Percentiles rank a stretch among this genome's conserved stretches.
phyloP scores from a whole-genome alignment of 2,329 filamentous ascomycete genomes.

The Xenoacremonium recifei region DNA sequence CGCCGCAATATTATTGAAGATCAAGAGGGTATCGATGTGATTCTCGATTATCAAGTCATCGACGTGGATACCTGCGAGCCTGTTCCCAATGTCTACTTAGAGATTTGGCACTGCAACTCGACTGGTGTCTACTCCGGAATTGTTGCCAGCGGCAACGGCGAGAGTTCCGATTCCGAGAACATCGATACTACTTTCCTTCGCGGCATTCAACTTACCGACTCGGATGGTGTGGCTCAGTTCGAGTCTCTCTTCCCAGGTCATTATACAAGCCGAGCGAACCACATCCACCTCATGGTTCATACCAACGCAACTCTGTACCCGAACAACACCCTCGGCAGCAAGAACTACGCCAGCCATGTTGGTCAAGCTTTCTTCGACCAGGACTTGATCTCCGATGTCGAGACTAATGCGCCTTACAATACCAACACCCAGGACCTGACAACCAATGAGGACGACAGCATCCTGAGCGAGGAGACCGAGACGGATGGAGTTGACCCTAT shows the following conservation, averaged over 20 bases:
- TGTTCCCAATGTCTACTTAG: slow-evolving; percentile 39
- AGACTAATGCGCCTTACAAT: slow-evolving; percentile 46
- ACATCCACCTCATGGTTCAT: slow-evolving; percentile 46
- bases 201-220: slow-evolving; percentile 39
- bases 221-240: slow-evolving; percentile 43
- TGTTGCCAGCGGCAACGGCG: slow-evolving; percentile 39
- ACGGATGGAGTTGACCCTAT: slow-evolving; percentile 53
- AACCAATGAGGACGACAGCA: slow-evolving; percentile 49
- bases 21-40: slow-evolving; percentile 38
- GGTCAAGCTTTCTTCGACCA: slow-evolving; percentile 67
- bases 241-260: slow-evolving; percentile 44
- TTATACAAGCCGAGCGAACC: slow-evolving; percentile 44
- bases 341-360: slow-evolving; percentile 51
- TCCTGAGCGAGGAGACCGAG: slow-evolving; percentile 46
- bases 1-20: slow-evolving; percentile 39
- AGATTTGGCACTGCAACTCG: slow-evolving; percentile 47
- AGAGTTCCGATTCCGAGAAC: slow-evolving; percentile 36
- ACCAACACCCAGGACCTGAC: slow-evolving; percentile 46
- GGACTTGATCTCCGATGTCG: slow-evolving; percentile 51
- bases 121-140: slow-evolving; percentile 47
- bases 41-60: slow-evolving; percentile 44
- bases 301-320: slow-evolving; percentile 31
- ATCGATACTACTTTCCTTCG: slow-evolving; percentile 34
- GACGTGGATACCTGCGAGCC: slow-evolving; percentile 43
- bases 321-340: slow-evolving; percentile 34